phyloP scores from a whole-genome alignment of 2,329 filamentous ascomycete species.

The Chaetomiaceae sp. region DNA sequence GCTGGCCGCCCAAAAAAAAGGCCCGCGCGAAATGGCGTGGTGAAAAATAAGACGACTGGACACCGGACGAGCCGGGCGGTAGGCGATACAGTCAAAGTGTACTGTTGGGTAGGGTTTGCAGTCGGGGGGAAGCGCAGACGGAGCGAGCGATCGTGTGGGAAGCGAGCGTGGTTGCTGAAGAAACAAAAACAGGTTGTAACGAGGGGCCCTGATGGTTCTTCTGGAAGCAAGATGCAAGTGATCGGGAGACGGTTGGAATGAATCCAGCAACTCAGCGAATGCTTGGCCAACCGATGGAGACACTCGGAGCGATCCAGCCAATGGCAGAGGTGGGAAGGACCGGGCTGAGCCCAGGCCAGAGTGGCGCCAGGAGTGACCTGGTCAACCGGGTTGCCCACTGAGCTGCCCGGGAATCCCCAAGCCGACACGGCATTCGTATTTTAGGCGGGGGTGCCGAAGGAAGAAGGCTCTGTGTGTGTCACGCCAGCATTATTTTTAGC shows the following conservation, averaged over 20 bases:
- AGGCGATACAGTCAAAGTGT: neutral
- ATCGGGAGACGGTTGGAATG: constrained; percentile 24
- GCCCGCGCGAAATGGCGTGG: constrained; percentile 18
- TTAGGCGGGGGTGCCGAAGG: neutral
- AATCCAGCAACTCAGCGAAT: constrained; percentile 13
- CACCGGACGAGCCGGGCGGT: constrained; percentile 8
- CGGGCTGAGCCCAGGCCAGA: constrained; percentile 15
- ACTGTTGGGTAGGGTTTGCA: neutral
- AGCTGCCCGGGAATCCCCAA: constrained; percentile 14
- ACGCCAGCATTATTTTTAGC: constrained; percentile 11
- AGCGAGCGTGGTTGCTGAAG: constrained; percentile 26
- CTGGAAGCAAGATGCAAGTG: neutral
- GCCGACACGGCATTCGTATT: constrained; percentile 18
- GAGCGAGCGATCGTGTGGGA: constrained; percentile 21
- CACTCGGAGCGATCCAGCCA: constrained; percentile 16
- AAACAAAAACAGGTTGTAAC: constrained; percentile 24
- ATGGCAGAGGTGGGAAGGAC: constrained; percentile 12
- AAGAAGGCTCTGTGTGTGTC: neutral
- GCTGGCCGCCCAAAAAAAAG: constrained; percentile 21
- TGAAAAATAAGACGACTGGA: constrained; percentile 12
- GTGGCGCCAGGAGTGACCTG: constrained; percentile 15
- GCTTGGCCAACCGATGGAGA: constrained; percentile 17
- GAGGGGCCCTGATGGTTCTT: constrained; percentile 8
- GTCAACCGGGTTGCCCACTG: constrained; percentile 11
- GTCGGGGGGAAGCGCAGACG: constrained; percentile 1